Percentiles rank a stretch among this genome's conserved stretches.
Conservation (phyloP, 257 asterid species). For the Solanum neorickii region DNA sequence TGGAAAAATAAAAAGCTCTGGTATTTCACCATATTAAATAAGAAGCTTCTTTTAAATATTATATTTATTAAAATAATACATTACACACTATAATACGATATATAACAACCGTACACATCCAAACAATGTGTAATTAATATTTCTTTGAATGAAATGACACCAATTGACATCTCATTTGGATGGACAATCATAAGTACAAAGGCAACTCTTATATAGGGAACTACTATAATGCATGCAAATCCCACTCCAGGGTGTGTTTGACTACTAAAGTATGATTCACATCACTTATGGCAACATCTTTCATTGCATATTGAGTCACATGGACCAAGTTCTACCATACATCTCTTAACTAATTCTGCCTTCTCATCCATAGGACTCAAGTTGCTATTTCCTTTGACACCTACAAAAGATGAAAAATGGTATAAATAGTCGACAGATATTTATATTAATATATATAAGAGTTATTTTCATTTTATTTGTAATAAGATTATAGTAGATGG, state of each 20-base stretch:
- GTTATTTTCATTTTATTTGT: background rate
- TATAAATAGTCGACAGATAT: background rate
- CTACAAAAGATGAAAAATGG: background rate
- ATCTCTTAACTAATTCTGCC: background rate
- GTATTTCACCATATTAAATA: background rate
- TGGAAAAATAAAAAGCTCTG: background rate
- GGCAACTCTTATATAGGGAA: background rate
- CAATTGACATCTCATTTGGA: too few species aligned
- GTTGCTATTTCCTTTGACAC: background rate
- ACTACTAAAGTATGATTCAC: background rate
- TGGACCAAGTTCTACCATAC: background rate
- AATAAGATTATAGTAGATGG: background rate
- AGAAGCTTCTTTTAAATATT: background rate
- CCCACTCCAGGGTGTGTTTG: background rate
- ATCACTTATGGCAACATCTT: background rate
- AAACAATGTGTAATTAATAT: background rate
- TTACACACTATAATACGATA: fast-evolving
- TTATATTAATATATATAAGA: background rate
- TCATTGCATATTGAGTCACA: background rate
- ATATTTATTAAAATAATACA: background rate
- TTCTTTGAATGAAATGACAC: background rate
- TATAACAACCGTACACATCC: background rate
- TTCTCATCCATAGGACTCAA: background rate
- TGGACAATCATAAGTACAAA: background rate
- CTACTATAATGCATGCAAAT: background rate